Percentiles rank a stretch among this genome's conserved stretches.
Conservation (phyloP, 495 filamentous ascomycete species). For the Parmelia sp. region DNA sequence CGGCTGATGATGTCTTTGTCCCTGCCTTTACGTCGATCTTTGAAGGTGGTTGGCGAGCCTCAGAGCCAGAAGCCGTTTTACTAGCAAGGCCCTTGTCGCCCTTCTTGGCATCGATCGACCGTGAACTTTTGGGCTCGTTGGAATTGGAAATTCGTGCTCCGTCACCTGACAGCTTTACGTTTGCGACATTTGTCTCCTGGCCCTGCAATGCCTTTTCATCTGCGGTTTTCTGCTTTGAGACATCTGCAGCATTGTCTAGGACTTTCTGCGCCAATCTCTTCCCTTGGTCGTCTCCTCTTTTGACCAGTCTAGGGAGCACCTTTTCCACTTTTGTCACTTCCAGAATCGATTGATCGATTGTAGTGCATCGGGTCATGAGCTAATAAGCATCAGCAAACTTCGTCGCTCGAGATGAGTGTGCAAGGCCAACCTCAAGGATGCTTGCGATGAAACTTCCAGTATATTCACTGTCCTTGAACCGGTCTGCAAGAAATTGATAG, state of each 20-base stretch:
- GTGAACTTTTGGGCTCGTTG: slow-evolving; percentile 43
- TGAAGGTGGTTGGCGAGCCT: slow-evolving; percentile 11
- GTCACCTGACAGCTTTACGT: slow-evolving; percentile 29
- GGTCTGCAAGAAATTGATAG: slow-evolving; percentile 59
- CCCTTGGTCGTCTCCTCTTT: slow-evolving; percentile 58
- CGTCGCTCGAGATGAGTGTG: slow-evolving; percentile 10
- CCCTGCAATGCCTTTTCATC: slow-evolving; percentile 30
- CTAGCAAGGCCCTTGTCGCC: slow-evolving; percentile 25
- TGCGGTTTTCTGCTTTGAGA: slow-evolving; percentile 45
- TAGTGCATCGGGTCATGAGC: slow-evolving; percentile 59
- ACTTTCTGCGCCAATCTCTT: slow-evolving; percentile 54
- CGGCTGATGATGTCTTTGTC: not conserved
- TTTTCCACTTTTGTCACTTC: slow-evolving; percentile 63
- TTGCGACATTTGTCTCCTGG: slow-evolving; percentile 26
- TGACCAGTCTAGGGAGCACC: slow-evolving; percentile 54
- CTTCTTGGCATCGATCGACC: slow-evolving; percentile 42
- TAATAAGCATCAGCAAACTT: slow-evolving; percentile 28
- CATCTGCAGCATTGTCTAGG: slow-evolving; percentile 49
- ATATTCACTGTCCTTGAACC: slow-evolving; percentile 59
- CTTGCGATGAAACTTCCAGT: slow-evolving; percentile 56
- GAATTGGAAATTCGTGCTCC: slow-evolving; percentile 27
- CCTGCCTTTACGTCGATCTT: slow-evolving; percentile 30
- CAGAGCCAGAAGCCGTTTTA: slow-evolving; percentile 19
- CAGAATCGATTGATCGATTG: slow-evolving; percentile 54
- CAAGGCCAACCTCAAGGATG: slow-evolving; percentile 50